Base-by-base conservation (phyloP, 176 grass and related monocot genomes). In the Lolium perenne region DNA sequence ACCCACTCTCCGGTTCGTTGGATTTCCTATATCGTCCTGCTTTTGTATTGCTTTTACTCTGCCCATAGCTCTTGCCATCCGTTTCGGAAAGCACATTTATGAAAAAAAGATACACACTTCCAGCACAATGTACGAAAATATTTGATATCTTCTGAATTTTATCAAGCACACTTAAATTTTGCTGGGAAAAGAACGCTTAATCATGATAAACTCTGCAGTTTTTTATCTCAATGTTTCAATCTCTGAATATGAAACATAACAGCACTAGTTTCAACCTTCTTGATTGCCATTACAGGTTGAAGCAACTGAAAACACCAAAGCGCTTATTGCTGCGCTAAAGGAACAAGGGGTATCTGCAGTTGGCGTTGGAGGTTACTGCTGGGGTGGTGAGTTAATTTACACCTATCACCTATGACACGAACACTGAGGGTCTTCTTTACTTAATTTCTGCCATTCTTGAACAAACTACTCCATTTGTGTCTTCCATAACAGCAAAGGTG, bases 361-460 rank as follows among this genome's bases (percentile, higher is more conserved):
- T 76, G 92, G 90, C 0, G 83, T 92, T 68, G 88, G 79, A 40
- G 92, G 90, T 0, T 97, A 93, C 72, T 92, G 94, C 83, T 97
- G 92, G 94, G 91, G 94, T 57, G 90, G 94, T 97, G 71, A 71
- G 91, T 88, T 74, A 1, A 25, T 12, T 53, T 18, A 6, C 23
- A n/a, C n/a, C n/a, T n/a, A n/a, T n/a, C n/a, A n/a, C n/a, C n/a
- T 12, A 54, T 46, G 2, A 38, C 6, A 47, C 15, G 4, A 41
- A 4, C 17, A n/a, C 23, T 18, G 1, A 38, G 5, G 2, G 26
- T 17, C 20, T 23, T 40, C 17, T 4, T 50, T 68, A n/a, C 6
- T 45, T 48, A 6, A 23, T 18, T n/a, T 2, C 21, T 13, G 22
- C 9, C 2, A 38, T 74, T n/a, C 22, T 75, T 50, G 5, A 47